These are phyloP conservation scores for Zymoseptoria ardabiliae DNA, from an alignment of 2,329 filamentous ascomycete genomes.

Conservation along the genomic window DNA sequence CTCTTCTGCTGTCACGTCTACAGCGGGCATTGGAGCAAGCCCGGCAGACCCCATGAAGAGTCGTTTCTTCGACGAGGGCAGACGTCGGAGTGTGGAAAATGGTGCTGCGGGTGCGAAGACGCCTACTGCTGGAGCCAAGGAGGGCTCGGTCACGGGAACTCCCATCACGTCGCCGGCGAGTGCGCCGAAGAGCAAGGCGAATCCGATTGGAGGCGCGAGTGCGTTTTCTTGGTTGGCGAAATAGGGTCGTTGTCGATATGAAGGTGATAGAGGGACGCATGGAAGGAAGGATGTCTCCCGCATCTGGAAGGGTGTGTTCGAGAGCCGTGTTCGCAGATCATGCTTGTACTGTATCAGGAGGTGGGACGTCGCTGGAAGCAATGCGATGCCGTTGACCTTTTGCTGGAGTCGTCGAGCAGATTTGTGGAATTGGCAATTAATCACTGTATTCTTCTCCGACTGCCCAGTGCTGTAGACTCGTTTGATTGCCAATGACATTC, in stretches of 20 bases:
- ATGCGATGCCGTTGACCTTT: background rate
- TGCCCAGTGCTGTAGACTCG: background rate
- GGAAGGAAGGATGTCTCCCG: background rate
- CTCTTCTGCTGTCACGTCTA: constrained; percentile 32
- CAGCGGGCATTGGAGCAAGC: constrained; percentile 16
- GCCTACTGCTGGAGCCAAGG: constrained; percentile 7
- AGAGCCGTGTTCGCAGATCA: background rate
- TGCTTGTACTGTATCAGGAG: background rate
- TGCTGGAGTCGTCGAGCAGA: background rate
- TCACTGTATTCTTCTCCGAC: background rate
- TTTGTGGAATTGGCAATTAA: background rate
- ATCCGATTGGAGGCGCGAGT: constrained; percentile 85
- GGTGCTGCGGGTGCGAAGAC: constrained; percentile 8
- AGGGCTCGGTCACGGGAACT: background rate
- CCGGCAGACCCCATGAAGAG: constrained; percentile 32
- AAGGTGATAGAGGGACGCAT: background rate
- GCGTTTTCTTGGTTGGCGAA: constrained; percentile 78
- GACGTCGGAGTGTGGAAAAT: constrained; percentile 16
- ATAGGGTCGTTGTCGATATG: background rate
- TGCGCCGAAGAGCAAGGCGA: constrained; percentile 43
- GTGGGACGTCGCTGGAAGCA: background rate
- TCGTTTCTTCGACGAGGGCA: constrained; percentile 45
- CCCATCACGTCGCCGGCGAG: constrained; percentile 9
- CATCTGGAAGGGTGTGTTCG: background rate
- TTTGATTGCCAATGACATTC: background rate